phyloP scores from a whole-genome alignment of 2,329 filamentous ascomycete genomes.

The Annulohypoxylon truncatum region DNA sequence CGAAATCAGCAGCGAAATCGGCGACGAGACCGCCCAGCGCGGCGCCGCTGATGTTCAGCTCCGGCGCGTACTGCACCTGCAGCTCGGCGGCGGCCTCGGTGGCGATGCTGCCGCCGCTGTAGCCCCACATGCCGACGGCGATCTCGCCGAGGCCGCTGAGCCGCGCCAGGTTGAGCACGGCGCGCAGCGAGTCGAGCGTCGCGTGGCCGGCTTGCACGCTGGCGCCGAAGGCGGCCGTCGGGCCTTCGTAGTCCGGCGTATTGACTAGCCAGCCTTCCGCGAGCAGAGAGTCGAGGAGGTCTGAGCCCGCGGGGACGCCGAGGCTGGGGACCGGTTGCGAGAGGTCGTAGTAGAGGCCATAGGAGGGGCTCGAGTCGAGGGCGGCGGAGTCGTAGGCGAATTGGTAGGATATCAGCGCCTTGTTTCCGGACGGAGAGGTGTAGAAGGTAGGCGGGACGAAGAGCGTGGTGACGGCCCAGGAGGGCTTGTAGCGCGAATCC shows the following conservation, averaged over 20 bases:
- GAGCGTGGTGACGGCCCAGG: slow-evolving; percentile 56
- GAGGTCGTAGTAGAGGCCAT: slow-evolving; percentile 36
- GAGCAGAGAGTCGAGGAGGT: slow-evolving; percentile 51
- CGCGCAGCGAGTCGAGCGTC: slow-evolving; percentile 35
- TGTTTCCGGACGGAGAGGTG: slow-evolving; percentile 25
- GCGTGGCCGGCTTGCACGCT: slow-evolving; percentile 33
- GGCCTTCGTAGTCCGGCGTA: slow-evolving; percentile 59
- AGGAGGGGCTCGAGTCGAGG: slow-evolving; percentile 54
- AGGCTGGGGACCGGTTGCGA: slow-evolving; percentile 20
- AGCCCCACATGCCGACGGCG: slow-evolving; percentile 61
- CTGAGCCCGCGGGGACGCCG: slow-evolving; percentile 25
- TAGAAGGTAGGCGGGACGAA: slow-evolving; percentile 30
- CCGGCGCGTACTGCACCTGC: slow-evolving; percentile 63
- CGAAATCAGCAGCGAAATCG: slow-evolving; percentile 49
- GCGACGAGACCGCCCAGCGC: slow-evolving; percentile 51
- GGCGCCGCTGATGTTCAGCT: slow-evolving; percentile 50
- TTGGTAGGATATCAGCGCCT: slow-evolving; percentile 54
- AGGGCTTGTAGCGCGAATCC: slow-evolving; percentile 49
- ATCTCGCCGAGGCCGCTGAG: slow-evolving; percentile 39
- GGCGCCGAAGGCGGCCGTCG: slow-evolving; percentile 48
- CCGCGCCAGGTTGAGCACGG: slow-evolving; percentile 22
- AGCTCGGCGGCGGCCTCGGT: slow-evolving; percentile 65
- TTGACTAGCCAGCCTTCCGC: slow-evolving; percentile 60
- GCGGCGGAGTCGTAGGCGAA: slow-evolving; percentile 52
- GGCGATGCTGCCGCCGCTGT: slow-evolving; percentile 65